These are phyloP conservation scores for Geotrichum restrictum DNA, from an alignment of 1,139 yeast species.

Conservation along the genomic window DNA sequence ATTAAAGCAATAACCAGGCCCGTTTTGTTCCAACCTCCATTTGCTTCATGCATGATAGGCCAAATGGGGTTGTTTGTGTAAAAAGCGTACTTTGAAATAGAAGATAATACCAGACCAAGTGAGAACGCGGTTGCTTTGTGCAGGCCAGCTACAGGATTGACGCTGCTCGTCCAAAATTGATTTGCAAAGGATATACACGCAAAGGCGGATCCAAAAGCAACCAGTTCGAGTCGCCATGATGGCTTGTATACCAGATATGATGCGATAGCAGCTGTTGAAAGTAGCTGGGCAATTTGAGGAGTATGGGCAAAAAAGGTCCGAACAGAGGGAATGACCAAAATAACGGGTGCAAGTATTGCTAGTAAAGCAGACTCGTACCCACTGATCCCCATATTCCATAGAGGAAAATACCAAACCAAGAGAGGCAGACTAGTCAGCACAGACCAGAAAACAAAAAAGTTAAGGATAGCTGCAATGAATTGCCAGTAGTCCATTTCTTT, in stretches of 20 bases:
- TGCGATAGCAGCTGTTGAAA: conserved; percentile 69
- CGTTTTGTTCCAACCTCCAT: conserved; percentile 78
- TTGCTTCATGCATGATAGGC: conserved; percentile 85
- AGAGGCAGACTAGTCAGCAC: conserved; percentile 73
- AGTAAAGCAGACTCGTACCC: conserved; percentile 81
- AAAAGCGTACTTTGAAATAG: conserved; percentile 68
- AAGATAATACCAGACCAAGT: conserved; percentile 68
- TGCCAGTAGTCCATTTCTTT: conserved; percentile 32
- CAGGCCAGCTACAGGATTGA: conserved; percentile 45
- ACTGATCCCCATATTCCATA: conserved; percentile 96
- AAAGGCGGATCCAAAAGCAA: conserved; percentile 65
- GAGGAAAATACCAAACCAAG: conserved; percentile 93
- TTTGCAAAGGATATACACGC: conserved; percentile 59
- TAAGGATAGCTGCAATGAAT: conserved; percentile 34
- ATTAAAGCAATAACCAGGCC: conserved; percentile 65
- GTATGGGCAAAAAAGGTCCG: conserved; percentile 48
- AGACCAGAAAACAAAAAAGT: conserved; percentile 72
- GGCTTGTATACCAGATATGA: conserved; percentile 68
- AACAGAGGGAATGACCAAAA: conserved; percentile 53
- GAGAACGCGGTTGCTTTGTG: conserved; percentile 61
- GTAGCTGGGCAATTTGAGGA: conserved; percentile 50
- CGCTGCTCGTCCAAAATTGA: conserved; percentile 52
- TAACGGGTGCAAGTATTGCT: conserved; percentile 54
- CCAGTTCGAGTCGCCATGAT: conserved; percentile 58
- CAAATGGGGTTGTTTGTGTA: conserved; percentile 91